These are phyloP conservation scores for Begonia masoniana DNA, from an alignment of 306 rosid genomes.

Conservation along the genomic window DNA sequence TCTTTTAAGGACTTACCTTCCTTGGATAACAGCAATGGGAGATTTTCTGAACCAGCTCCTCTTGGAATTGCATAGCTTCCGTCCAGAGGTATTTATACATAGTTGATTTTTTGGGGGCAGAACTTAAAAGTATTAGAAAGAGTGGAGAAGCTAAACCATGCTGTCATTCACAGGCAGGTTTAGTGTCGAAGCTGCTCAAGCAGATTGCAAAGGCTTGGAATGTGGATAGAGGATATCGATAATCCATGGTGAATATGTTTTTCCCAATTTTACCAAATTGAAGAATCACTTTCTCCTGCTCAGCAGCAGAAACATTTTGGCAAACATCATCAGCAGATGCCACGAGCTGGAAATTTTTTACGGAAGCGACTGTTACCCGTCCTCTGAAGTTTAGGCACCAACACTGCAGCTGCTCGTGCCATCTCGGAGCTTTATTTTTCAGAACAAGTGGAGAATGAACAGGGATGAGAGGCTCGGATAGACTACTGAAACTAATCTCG, in stretches of 20 bases:
- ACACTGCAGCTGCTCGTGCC: constrained; percentile 93
- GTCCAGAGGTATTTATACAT: too few species aligned
- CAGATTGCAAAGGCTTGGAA: constrained; percentile 95
- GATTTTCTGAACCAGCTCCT: too few species aligned
- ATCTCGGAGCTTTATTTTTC: constrained; percentile 83
- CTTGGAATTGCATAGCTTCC: too few species aligned
- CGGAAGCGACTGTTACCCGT: constrained; percentile 87
- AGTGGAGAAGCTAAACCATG: not conserved
- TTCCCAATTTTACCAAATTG: constrained; percentile 94
- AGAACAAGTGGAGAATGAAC: constrained; percentile 34
- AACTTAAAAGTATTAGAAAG: not conserved
- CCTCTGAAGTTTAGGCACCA: constrained; percentile 98
- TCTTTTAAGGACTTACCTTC: too few species aligned
- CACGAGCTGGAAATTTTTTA: constrained; percentile 91
- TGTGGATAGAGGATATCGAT: constrained; percentile 85
- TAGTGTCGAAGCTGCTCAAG: constrained; percentile 93
- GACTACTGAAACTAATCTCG: constrained; percentile 22
- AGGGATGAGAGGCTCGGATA: constrained; percentile 13
- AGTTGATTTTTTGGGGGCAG: too few species aligned
- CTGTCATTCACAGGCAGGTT: constrained; percentile 88
- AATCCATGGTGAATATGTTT: constrained; percentile 95
- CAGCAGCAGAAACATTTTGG: constrained; percentile 46
- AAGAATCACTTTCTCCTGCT: constrained; percentile 73
- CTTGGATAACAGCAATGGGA: too few species aligned
- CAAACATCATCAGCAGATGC: constrained; percentile 60